Evolutionary conservation across 768 basidiomycete species (phyloP), one percentile per base, ranked within the genome.

Genomic region (Termitomyces sp.): DNA sequence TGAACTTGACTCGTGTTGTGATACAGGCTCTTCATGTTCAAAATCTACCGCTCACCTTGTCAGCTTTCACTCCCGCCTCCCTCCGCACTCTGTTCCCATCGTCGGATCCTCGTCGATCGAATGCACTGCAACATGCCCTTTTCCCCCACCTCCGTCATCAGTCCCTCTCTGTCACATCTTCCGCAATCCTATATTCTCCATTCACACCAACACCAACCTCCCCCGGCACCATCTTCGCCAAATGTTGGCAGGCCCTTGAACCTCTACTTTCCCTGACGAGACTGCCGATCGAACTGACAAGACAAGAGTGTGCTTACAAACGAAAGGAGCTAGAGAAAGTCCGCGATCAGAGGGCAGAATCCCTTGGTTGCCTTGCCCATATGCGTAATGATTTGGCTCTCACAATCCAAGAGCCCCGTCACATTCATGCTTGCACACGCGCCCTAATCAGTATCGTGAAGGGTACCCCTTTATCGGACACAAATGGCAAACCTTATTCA

Each of bases 291-390:
- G 76, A 80, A 49, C 77, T 92, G 26, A 75, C 83, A 1, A 75
- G 80, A 18, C 84, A 88, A 56, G 92, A 94, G 69, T 88, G 88
- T 65, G 71, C 69, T 24, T 70, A 79, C 57, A 88, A 87, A 60
- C 80, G 83, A 16, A 73, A 73, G 45, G 76, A 79, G 47, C 75
- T 94, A 16, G 81, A 88, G 58, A 77, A 69, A 28, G 75, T 90
- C 2, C 80, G 91, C 13, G 81, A 94, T 63, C 77, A 83, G 61
- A 78, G 84, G 4, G 91, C 92, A 0, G 77, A 85, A 61, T 72
- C 77, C 7, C 78, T 94, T 4, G 92, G 92, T 1, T 68, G 70
- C 3, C 77, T 94, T 6, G 75, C 85, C 1, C 76, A 73, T 43
- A 74, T 84, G 65, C 79, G 88, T 22, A 76, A 77, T 9, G 56